Conservation (phyloP, 768 basidiomycete species). For the Tephrocybe sp. region DNA sequence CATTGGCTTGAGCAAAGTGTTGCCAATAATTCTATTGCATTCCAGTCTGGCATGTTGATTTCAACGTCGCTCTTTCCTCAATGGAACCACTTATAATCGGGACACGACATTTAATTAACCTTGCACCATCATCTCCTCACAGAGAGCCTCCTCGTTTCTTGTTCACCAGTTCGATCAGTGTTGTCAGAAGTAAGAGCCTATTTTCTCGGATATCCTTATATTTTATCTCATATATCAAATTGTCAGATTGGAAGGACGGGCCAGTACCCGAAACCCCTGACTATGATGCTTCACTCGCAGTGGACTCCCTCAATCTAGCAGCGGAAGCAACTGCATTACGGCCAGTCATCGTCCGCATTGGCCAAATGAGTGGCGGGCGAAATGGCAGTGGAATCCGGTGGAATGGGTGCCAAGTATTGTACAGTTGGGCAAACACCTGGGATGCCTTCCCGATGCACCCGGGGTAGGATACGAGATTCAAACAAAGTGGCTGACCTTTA, state of each 20-base stretch:
- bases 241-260: slow-evolving; percentile 13
- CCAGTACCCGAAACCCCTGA: slow-evolving; percentile 25
- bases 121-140: slow-evolving; percentile 27
- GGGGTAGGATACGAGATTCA: slow-evolving; percentile 22
- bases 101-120: slow-evolving; percentile 31
- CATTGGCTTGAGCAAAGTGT: too few relatives aligned
- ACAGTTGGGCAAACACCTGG: slow-evolving; percentile 25
- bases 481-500: neutral
- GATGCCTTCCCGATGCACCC: slow-evolving; percentile 30
- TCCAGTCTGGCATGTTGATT: slow-evolving; percentile 37
- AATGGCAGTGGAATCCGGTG: slow-evolving; percentile 41
- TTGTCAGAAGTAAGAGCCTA: slow-evolving; percentile 23
- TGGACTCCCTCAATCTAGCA: slow-evolving; percentile 29
- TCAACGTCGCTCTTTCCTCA: slow-evolving; percentile 28
- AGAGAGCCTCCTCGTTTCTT: slow-evolving; percentile 26
- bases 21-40: too few relatives aligned
- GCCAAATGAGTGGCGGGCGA: slow-evolving; percentile 42
- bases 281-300: slow-evolving; percentile 23
- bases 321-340: slow-evolving; percentile 25
- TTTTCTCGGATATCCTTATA: slow-evolving; percentile 8
- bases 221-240: neutral
- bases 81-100: slow-evolving; percentile 30
- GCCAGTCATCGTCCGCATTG: slow-evolving; percentile 38
- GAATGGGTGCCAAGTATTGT: slow-evolving; percentile 48
- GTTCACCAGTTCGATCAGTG: slow-evolving; percentile 32